Evolutionary conservation across 768 basidiomycete species (phyloP), one percentile per base, ranked within the genome.

Genomic region (Gloeopeniophorella convolvens): DNA sequence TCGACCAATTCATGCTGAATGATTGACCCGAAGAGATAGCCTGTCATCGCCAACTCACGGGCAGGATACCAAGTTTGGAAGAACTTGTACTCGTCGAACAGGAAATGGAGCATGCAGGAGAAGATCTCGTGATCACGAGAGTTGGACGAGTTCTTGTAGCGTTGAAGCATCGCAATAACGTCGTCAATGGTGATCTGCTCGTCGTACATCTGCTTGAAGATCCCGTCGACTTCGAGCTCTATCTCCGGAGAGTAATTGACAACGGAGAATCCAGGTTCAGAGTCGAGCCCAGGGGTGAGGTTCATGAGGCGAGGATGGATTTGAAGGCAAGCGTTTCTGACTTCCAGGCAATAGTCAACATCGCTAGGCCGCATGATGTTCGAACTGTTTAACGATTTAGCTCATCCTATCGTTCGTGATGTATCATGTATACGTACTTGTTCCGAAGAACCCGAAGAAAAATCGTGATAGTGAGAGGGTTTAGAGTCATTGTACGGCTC

Each of bases 51-150:
- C 39, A 98, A 77, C 70, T 98, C 93, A 57, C 93, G 87, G 32
- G 88, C 76, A 21, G 96, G 96, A 62, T 92, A 92, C 68, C 86
- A 96, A 33, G 88, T 86, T 64, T 95, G 91, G 80, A 98, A 96
- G 75, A 97, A 99, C 63, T 93, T 94, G 81, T 96, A 96, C 70
- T 99, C 96, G 79, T 98, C 96, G 69, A 99, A 97, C 36, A 99
- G 80, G 75, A 96, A 95, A 72, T 97, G 94, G 43, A 99, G 84
- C 83, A 96, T 96, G 79, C 93, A 97, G n/a, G 93, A 96, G 64
- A 97, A 97, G 55, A 96, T 81, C 69, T 98, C 92, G 65, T 95
- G 91, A 59, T 97, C 93, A 48, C 83, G 82, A 37, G 83, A 69
- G 59, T 85, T 89, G 27, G 79, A 75, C 26, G 93, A 94, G 42